phyloP scores from a whole-genome alignment of 345 rosid genomes.

The Combretum micranthum region DNA sequence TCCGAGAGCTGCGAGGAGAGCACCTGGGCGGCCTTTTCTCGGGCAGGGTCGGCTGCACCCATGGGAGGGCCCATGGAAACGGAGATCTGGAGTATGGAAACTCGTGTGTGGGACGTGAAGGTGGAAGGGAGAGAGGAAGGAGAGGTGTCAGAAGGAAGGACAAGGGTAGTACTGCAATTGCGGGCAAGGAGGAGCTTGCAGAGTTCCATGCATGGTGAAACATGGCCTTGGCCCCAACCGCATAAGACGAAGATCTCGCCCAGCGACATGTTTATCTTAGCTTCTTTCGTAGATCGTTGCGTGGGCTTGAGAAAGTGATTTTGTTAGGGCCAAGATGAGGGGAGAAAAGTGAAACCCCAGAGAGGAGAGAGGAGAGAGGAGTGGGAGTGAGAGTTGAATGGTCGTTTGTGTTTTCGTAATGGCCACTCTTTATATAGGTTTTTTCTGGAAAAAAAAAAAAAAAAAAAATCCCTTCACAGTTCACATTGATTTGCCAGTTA shows the following conservation, averaged over 20 bases:
- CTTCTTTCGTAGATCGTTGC: no score
- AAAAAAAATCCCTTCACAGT: no score
- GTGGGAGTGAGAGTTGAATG: no score
- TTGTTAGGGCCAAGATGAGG: no score
- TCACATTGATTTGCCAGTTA: no score
- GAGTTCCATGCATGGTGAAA: constrained; percentile 34
- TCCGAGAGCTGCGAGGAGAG: constrained; percentile 15
- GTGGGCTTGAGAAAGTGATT: no score
- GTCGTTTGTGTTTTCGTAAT: no score
- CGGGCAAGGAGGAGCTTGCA: constrained; percentile 22
- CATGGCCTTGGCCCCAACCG: constrained; percentile 37
- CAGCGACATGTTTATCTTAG: not conserved
- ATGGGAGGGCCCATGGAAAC: constrained; percentile 7
- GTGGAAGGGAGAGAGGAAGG: constrained; percentile 23
- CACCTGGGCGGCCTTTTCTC: constrained; percentile 10
- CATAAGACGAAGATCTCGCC: constrained; percentile 29
- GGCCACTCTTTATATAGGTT: no score
- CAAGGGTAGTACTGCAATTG: constrained; percentile 18
- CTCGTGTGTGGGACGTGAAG: constrained; percentile 17
- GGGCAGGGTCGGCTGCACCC: not conserved
- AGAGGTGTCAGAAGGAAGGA: constrained; percentile 25
- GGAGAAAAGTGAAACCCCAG: no score
- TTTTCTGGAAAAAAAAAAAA: no score
- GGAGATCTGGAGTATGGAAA: constrained; percentile 10
- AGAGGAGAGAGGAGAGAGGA: no score